Evolutionary conservation across 768 basidiomycete species (phyloP).

Genomic region (Mycena floridula): DNA sequence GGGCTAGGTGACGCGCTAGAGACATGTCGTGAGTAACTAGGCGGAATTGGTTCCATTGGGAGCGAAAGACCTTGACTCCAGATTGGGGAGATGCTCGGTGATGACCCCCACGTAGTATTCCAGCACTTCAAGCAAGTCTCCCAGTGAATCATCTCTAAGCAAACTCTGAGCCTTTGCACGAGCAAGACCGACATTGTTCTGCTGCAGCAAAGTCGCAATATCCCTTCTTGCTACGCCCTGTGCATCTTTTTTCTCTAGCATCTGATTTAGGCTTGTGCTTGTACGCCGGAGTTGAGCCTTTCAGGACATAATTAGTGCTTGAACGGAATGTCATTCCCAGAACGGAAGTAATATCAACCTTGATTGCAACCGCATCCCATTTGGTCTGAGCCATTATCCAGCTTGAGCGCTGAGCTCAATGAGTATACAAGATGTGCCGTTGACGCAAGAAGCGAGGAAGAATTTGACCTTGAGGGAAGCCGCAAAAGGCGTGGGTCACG

Average conservation of each 20-base stretch:
- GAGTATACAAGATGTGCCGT: conserved; percentile 10
- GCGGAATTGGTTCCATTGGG: no score
- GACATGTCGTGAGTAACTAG: background rate
- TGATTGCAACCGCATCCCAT: conserved; percentile 31
- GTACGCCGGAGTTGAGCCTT: conserved; percentile 61
- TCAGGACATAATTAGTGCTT: conserved; percentile 6
- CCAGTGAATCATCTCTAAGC: conserved; percentile 54
- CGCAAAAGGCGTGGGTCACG: background rate
- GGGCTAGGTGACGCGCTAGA: conserved; percentile 40
- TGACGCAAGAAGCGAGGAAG: background rate
- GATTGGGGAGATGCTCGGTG: conserved; percentile 49
- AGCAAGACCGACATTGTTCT: conserved; percentile 56
- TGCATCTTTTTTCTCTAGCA: conserved; percentile 66
- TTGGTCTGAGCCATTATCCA: conserved; percentile 6
- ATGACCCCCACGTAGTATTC: conserved; percentile 64
- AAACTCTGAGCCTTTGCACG: conserved; percentile 68
- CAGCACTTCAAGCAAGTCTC: conserved; percentile 57
- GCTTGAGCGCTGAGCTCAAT: conserved; percentile 6
- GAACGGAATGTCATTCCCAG: background rate
- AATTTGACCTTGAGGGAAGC: background rate
- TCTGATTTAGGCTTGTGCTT: conserved; percentile 59
- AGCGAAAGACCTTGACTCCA: conserved; percentile 41
- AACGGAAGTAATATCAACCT: conserved; percentile 20
- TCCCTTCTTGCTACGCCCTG: conserved; percentile 59
- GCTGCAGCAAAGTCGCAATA: conserved; percentile 59